Conservation (phyloP, 208 protist species). For the Leishmania guyanensis region DNA sequence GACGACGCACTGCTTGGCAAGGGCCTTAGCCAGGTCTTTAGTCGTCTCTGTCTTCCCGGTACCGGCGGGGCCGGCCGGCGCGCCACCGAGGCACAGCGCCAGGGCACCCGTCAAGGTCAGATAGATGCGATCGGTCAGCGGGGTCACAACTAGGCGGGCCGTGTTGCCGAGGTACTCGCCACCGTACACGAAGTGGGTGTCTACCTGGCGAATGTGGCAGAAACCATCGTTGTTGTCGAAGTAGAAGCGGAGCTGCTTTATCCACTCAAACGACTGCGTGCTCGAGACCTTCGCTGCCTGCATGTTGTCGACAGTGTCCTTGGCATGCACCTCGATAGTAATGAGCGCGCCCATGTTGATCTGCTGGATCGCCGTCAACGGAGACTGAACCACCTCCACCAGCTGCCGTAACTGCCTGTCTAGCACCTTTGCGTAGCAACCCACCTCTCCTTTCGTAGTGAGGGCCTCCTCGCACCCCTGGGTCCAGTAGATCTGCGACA, state of each 20-base stretch:
- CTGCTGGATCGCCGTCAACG: constrained; percentile 76
- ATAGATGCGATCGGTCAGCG: constrained; percentile 97
- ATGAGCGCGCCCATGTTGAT: constrained; percentile 97
- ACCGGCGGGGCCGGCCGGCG: constrained; percentile 95
- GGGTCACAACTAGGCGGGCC: constrained; percentile 96
- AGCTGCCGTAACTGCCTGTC: constrained; percentile 88
- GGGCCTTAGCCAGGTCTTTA: constrained; percentile 98
- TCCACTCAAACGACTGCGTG: constrained; percentile 96
- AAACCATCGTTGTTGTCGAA: constrained; percentile 86
- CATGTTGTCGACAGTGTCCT: constrained; percentile 94
- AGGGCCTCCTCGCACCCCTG: constrained; percentile 93
- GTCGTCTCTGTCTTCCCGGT: constrained; percentile 98
- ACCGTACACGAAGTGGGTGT: constrained; percentile 94
- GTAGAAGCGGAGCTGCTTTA: constrained; percentile 97
- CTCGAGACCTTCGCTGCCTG: constrained; percentile 51
- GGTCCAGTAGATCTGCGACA: constrained; percentile 95
- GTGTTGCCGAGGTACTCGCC: constrained; percentile 98
- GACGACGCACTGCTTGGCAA: constrained; percentile 98
- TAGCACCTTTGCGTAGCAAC: constrained; percentile 59
- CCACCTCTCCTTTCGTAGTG: constrained; percentile 61
- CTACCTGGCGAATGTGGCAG: constrained; percentile 94
- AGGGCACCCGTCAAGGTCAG: constrained; percentile 96
- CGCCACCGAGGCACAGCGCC: constrained; percentile 93
- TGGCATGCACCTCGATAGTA: constrained; percentile 97
- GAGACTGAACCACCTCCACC: constrained; percentile 92